phyloP scores from a whole-genome alignment of 441 rosid genomes.

The Erodium texanum region DNA sequence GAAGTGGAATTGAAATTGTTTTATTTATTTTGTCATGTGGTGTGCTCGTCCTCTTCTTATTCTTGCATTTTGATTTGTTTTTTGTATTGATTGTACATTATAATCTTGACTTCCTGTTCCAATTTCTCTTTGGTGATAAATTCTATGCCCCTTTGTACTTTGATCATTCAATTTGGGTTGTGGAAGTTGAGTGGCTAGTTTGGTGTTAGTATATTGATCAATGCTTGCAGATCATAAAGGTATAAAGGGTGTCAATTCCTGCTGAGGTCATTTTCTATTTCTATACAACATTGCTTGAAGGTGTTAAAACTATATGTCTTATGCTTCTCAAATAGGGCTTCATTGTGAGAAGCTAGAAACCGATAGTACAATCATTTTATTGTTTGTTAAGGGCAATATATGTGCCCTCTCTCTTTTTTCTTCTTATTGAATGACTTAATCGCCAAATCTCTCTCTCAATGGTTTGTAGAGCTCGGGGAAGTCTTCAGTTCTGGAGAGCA shows the following conservation, averaged over 20 bases:
- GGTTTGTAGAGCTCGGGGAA: conserved; percentile 79
- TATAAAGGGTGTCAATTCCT: not conserved
- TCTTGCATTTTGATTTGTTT: not conserved
- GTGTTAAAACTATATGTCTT: not conserved
- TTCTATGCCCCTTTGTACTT: not conserved
- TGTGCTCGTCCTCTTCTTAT: not conserved
- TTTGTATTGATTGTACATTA: not conserved
- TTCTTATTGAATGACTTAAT: too few species aligned
- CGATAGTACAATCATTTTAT: not conserved
- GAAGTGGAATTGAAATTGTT: not conserved
- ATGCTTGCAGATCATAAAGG: not conserved
- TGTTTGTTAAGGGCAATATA: not conserved
- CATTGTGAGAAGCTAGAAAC: not conserved
- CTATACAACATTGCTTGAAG: not conserved
- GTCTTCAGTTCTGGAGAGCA: conserved; percentile 86
- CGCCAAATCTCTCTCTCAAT: conserved; percentile 10
- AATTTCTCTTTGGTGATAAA: not conserved
- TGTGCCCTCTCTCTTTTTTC: not conserved
- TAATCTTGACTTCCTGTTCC: not conserved
- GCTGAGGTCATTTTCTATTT: not conserved
- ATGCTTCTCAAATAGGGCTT: not conserved
- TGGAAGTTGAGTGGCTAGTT: too few species aligned
- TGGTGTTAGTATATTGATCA: too few species aligned
- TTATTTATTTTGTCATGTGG: not conserved
- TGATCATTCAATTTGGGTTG: not conserved